These are phyloP conservation scores for Globisporangium yorkense DNA, from an alignment of 352 stramenopile genomes.

Conservation along the genomic window DNA sequence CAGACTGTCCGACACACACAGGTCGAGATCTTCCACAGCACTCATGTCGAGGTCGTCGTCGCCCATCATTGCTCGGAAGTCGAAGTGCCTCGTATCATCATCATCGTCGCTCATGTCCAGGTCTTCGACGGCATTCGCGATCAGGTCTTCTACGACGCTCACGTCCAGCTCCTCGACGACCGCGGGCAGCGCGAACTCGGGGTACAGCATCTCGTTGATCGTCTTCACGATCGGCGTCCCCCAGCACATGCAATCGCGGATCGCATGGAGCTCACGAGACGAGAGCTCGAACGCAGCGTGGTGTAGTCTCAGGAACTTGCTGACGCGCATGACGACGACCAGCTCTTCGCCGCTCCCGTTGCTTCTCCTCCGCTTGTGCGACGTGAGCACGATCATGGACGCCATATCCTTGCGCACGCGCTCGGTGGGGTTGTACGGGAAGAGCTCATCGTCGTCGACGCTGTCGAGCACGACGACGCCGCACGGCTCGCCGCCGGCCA, in stretches of 20 bases:
- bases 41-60: neutral
- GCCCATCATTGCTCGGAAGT: neutral
- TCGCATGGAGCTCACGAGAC: neutral
- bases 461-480: constrained; percentile 30
- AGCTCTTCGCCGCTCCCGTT: neutral
- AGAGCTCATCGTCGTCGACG: constrained; percentile 44
- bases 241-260: constrained; percentile 8
- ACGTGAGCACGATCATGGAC: constrained; percentile 1
- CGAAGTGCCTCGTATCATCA: neutral
- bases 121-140: neutral
- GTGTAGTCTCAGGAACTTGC: constrained; percentile 6
- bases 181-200: neutral
- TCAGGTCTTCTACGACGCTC: neutral
- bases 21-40: neutral
- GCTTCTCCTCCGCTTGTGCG: neutral
- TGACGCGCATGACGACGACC: neutral
- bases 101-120: neutral
- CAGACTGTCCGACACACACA: neutral
- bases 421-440: constrained; percentile 28
- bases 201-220: constrained; percentile 7
- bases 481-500: neutral
- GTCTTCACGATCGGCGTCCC: neutral
- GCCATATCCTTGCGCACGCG: constrained; percentile 23
- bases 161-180: neutral
- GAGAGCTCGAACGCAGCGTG: neutral